Conservation (phyloP, 2,329 filamentous ascomycete species). For the Pyrenochaeta sp. region DNA sequence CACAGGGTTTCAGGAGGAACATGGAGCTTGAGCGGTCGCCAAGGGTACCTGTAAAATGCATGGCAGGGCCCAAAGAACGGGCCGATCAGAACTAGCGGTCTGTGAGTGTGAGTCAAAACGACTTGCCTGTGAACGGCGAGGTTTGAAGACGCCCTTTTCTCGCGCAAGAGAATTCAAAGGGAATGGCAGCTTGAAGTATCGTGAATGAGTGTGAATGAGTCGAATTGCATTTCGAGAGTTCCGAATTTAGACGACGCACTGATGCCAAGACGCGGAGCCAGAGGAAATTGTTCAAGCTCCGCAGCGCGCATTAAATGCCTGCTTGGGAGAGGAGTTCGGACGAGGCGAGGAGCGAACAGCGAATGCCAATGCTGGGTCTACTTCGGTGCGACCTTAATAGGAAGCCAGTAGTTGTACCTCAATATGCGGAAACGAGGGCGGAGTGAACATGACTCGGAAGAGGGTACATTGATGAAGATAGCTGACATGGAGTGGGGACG, state of each 20-base stretch:
- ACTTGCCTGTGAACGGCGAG: background rate
- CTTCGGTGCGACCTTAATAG: background rate
- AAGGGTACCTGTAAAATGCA: background rate
- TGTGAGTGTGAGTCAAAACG: background rate
- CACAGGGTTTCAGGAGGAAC: background rate
- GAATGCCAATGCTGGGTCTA: background rate
- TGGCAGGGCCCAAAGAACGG: background rate
- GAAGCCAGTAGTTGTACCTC: background rate
- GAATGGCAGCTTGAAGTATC: constrained; percentile 3
- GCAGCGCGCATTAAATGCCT: background rate
- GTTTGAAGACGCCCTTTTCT: background rate
- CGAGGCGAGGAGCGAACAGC: background rate
- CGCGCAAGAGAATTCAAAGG: background rate
- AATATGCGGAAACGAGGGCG: background rate
- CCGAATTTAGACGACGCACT: background rate
- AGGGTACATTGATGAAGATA: background rate
- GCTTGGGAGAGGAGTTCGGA: background rate
- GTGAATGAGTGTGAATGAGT: constrained; percentile 13
- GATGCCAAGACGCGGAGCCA: background rate
- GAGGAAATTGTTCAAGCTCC: background rate
- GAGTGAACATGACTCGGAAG: constrained; percentile 6
- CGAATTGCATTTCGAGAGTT: constrained; percentile 3
- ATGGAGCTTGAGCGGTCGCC: background rate
- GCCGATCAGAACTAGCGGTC: background rate
- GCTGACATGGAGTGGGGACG: background rate